Evolutionary conservation across 73 alveolate genomes (phyloP), one percentile per base, ranked within the genome.

Genomic region (Halteria grandinella): DNA sequence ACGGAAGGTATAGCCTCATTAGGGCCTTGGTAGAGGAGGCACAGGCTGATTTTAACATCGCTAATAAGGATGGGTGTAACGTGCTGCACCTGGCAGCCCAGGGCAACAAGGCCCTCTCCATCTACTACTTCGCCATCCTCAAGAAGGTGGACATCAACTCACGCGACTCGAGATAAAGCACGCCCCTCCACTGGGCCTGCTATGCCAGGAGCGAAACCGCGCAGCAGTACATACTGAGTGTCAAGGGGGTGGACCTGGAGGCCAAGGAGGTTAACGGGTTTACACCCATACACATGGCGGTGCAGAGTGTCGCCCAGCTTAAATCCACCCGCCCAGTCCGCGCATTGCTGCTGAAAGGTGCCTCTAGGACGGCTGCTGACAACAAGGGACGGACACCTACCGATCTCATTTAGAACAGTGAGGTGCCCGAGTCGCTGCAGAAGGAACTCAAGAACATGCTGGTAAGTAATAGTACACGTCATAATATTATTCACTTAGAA

Each of bases 141-240:
- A 69, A 62, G 54, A 89, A 93, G 28, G 60, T 89, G 32, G 75
- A 79, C 40, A 80, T 90, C 25, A 76, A 91, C 64, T 23, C 57
- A 17, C 8, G 32, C 18, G 98, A 93, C 82, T 75, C 83, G 54
- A 86, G 86, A 51, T 85, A 85, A 10, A 63, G 96, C 57, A 91
- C 99, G 28, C 99, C 99, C 0, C 87, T 97, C 24, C 99, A 95
- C 87, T 97, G 99, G 98, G 99, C 99, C 27, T 77, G 95, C 58
- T 95, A 73, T 82, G 85, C 93, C 43, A 96, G 95, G 47, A 73
- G 91, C 66, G 98, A 96, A 43, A 75, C 89, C 32, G 94, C 99
- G 17, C 88, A 86, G 32, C 92, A 83, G 87, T 93, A 91, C 79
- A 83, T 97, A 51, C 73, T 92, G 32, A 63, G 94, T 51, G 74